Evolutionary conservation across 2,329 filamentous ascomycete species (phyloP).

Genomic region (Paecilomyces sp.): DNA sequence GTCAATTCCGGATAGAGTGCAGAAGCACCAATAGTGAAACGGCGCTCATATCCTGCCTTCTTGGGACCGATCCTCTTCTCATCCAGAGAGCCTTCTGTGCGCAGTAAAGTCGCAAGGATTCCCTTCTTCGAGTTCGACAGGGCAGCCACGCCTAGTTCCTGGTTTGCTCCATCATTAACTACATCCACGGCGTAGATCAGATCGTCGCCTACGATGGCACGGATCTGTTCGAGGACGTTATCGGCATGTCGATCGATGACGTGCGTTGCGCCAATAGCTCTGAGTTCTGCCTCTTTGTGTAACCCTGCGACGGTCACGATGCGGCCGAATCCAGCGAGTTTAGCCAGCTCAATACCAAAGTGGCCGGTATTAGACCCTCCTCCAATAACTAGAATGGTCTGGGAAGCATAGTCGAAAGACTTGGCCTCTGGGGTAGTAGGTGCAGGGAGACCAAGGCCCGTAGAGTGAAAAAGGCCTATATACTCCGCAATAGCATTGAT

Average conservation of each 20-base stretch:
- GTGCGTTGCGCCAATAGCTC: conserved; percentile 32
- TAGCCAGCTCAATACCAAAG: conserved; percentile 16
- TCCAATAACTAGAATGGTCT: conserved; percentile 16
- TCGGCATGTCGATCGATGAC: conserved; percentile 34
- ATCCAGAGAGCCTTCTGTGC: conserved; percentile 10
- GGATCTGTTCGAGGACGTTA: conserved; percentile 21
- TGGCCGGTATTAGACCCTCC: conserved; percentile 17
- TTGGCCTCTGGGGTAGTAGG: conserved; percentile 2
- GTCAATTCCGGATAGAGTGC: conserved; percentile 20
- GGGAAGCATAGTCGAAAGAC: conserved; percentile 11
- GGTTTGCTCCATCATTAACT: conserved; percentile 17
- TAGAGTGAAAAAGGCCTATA: conserved; percentile 25
- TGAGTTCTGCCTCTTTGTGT: conserved; percentile 20
- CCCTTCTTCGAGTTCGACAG: conserved; percentile 31
- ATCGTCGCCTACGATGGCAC: conserved; percentile 31
- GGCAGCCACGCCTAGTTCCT: conserved; percentile 23
- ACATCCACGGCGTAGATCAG: conserved; percentile 33
- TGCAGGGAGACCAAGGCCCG: conserved; percentile 2
- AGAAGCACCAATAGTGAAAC: conserved; percentile 17
- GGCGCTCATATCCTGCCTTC: conserved; percentile 24
- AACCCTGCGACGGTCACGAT: conserved; percentile 31
- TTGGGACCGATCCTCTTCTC: conserved; percentile 22
- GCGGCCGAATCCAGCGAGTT: conserved; percentile 26
- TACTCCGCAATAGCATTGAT: conserved; percentile 28
- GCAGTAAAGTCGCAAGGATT: conserved; percentile 17